phyloP scores from a whole-genome alignment of 2,329 filamentous ascomycete genomes.

The Fusarium sp. region DNA sequence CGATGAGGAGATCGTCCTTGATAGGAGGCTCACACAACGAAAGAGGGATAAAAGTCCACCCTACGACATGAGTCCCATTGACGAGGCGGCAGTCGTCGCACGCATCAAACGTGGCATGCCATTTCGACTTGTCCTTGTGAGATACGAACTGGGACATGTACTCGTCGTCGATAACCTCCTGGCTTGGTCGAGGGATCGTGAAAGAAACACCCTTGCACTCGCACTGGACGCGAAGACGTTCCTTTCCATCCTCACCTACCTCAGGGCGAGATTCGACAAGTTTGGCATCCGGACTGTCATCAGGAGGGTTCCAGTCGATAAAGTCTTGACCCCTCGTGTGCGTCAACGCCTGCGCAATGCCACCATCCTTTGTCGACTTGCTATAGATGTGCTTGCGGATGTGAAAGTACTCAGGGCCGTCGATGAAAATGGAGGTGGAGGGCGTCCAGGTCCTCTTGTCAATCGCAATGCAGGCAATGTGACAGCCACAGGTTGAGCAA shows the following conservation, averaged over 20 bases:
- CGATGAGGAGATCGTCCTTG: constrained; percentile 51
- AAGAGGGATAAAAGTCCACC: constrained; percentile 58
- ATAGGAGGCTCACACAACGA: constrained; percentile 52
- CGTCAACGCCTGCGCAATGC: constrained; percentile 52
- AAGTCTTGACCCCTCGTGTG: constrained; percentile 47
- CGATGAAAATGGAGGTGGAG: constrained; percentile 54
- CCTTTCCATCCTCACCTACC: constrained; percentile 49
- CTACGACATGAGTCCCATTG: constrained; percentile 55
- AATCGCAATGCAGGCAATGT: constrained; percentile 53
- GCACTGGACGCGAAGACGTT: constrained; percentile 57
- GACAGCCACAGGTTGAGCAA: constrained; percentile 60
- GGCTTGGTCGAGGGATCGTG: constrained; percentile 54
- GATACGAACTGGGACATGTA: constrained; percentile 51
- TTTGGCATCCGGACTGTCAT: constrained; percentile 42
- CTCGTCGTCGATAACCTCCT: constrained; percentile 45
- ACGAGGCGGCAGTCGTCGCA: constrained; percentile 59
- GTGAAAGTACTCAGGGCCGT: constrained; percentile 50
- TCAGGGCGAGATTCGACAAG: constrained; percentile 45
- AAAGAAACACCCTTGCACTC: constrained; percentile 62
- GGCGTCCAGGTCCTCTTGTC: constrained; percentile 52
- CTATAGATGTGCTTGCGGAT: constrained; percentile 52
- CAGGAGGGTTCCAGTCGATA: constrained; percentile 51
- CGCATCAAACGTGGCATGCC: constrained; percentile 55
- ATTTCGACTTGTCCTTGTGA: constrained; percentile 53
- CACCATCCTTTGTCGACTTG: constrained; percentile 51